Conservation (phyloP, 306 rosid genomes). For the Cyclanthera cordifolia region DNA sequence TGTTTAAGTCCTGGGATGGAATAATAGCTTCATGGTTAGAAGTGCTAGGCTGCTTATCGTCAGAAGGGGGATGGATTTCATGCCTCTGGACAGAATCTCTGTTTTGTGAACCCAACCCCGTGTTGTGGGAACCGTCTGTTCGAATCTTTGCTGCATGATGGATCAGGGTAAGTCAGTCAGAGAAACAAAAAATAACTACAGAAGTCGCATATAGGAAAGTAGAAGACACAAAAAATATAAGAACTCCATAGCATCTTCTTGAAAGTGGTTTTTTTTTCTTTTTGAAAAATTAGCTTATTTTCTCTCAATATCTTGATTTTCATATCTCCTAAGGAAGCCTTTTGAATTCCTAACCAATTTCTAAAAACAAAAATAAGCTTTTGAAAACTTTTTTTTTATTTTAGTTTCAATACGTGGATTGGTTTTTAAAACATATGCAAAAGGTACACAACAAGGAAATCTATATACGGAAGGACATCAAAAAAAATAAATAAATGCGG, state of each 20-base stretch:
- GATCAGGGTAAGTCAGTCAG: conserved; percentile 19
- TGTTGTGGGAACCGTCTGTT: conserved; percentile 20
- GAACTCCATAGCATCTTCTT: not conserved
- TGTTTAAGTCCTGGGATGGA: conserved; percentile 29
- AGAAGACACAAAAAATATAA: not conserved
- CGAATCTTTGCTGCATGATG: conserved; percentile 48
- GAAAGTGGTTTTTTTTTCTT: no score
- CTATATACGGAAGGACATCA: no score
- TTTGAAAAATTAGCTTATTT: no score
- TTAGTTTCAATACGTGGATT: no score
- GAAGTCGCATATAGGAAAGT: not conserved
- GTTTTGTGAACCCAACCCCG: conserved; percentile 25
- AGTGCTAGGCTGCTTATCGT: conserved; percentile 17
- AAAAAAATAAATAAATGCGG: no score
- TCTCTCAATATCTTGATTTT: no score
- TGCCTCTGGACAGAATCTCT: conserved; percentile 25
- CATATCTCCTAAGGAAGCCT: no score
- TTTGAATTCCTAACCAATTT: no score
- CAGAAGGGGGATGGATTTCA: conserved; percentile 17
- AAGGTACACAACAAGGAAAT: no score
- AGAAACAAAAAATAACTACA: not conserved
- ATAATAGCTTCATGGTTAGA: conserved; percentile 21
- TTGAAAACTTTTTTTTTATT: no score
- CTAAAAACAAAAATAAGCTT: no score
- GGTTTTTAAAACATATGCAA: no score